Base-by-base conservation (phyloP, 495 filamentous ascomycete genomes). In the Neurospora sp. region DNA sequence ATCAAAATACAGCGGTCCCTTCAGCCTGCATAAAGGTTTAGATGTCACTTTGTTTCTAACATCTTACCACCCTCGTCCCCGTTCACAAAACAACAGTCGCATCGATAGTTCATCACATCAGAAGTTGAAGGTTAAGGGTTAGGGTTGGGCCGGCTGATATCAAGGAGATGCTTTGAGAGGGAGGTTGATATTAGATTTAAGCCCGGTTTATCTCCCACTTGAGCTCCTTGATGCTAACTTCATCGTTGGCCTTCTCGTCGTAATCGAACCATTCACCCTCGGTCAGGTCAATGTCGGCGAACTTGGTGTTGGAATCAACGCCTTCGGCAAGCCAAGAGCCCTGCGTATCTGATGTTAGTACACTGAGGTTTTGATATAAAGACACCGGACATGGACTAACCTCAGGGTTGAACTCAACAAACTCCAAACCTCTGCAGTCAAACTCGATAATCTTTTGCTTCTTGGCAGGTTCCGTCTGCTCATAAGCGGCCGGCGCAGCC, bases 351-450 rank as follows among this genome's bases (percentile, higher is more conserved):
- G 37, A 22, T 42, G 39, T 20, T 14, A 68, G 41, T 53, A 8
- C 7, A 41, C 37, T 69, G 38, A 35, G 40, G 0, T 31, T 22
- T n/a, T 0, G 31, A 45, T 39, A 39, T 5, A 69, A n/a, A 39
- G 4, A 70, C 7, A n/a, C 40, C 3, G 5, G 39, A 40, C 7
- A 35, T 10, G 38, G 35, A 73, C 86, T 75, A 80, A 96, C 94
- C 80, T 97, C 94, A 40, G 94, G 86, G 75, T 89, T 92, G 81
- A 98, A 99, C 68, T 94, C 91, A 0, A 87, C 88, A 76, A 99
- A 98, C 80, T 99, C 96, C 7, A 98, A 85, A 6, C 96, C 96
- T 70, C 96, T 89, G 82, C 96, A 98, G 83, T 98, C 96, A 71
- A 99, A 89, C 76, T 93, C 90, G 42, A 99, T 85, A 53, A 98